Evolutionary conservation across 805 yeast species (phyloP), one percentile per base, ranked within the genome.

Genomic region (Kuraishia hungarica): DNA sequence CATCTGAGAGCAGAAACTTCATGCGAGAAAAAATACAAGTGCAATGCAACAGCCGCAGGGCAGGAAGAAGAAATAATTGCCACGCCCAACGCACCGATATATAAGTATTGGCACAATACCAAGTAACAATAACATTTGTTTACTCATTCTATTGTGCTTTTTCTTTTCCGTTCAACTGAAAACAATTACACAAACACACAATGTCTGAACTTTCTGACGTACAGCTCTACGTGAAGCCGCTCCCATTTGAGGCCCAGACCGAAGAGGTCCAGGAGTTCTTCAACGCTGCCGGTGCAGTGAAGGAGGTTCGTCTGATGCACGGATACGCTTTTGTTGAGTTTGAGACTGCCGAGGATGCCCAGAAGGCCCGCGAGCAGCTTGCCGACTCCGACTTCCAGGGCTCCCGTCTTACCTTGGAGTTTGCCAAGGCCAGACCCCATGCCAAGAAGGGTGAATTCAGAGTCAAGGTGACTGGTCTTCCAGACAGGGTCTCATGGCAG

Each of bases 271-370:
- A 84, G 71, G 89, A 81, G 57, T 83, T 83, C 66, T 87, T 87
- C 66, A 68, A 82, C 21, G 78, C 82, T 55, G 78, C 77, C 58
- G 96, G 93, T 62, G 80, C 86, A 52, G 72, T 87, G 63, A 75
- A 77, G 58, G 90, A 85, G 65, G 82, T 86, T 54, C 83, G 83
- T 67, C 71, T 87, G 61, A 77, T 85, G 78, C 85, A 87, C 64
- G 97, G 97, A 49, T 88, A 84, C 66, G 97, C 96, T 24, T 92
- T 89, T 68, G 87, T 93, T 57, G 96, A 92, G 69, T 94, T 83
- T 64, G 90, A 83, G 67, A 80, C 78, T 60, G 77, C 81, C 50
- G 84, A 78, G 57, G 76, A 72, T 58, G 84, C 84, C 51, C 67
- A 69, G 56, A 71, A 72, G 56, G 85, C 86, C 7, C 72, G 75